Conservation (phyloP, 176 grass and related monocot genomes). For the Leersia perrieri region DNA sequence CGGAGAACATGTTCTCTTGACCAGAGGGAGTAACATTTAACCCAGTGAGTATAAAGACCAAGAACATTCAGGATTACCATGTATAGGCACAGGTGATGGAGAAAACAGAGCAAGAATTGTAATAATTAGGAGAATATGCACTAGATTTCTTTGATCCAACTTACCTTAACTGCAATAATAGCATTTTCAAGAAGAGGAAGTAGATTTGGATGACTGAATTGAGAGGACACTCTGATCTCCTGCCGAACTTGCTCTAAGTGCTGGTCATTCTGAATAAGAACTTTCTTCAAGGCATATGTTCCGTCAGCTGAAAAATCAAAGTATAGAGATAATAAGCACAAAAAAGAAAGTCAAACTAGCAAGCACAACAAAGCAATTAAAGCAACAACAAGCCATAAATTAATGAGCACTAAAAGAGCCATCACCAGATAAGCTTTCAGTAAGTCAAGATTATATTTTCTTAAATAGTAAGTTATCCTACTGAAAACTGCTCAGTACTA, state of each 20-base stretch:
- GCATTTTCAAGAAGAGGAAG: conserved; percentile 88
- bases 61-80: no score
- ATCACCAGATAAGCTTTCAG: conserved; percentile 13
- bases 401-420: not conserved
- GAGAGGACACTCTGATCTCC: conserved; percentile 75
- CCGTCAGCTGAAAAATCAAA: conserved; percentile 60
- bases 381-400: not conserved
- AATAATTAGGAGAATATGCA: not conserved
- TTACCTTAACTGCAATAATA: conserved; percentile 83
- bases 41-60: no score
- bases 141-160: not conserved
- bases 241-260: conserved; percentile 76
- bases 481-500: no score
- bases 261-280: conserved; percentile 68
- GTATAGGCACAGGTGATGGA: not conserved
- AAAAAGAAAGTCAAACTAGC: not conserved
- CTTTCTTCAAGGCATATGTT: conserved; percentile 89
- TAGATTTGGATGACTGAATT: conserved; percentile 92
- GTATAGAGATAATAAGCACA: not conserved
- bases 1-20: no score
- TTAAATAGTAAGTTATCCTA: no score
- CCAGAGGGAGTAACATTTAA: no score
- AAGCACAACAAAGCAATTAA: not conserved
- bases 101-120: not conserved
- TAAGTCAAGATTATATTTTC: no score